These are phyloP conservation scores for Didymella arachidicola DNA, from an alignment of 2,329 filamentous ascomycete species.

Conservation along the genomic window DNA sequence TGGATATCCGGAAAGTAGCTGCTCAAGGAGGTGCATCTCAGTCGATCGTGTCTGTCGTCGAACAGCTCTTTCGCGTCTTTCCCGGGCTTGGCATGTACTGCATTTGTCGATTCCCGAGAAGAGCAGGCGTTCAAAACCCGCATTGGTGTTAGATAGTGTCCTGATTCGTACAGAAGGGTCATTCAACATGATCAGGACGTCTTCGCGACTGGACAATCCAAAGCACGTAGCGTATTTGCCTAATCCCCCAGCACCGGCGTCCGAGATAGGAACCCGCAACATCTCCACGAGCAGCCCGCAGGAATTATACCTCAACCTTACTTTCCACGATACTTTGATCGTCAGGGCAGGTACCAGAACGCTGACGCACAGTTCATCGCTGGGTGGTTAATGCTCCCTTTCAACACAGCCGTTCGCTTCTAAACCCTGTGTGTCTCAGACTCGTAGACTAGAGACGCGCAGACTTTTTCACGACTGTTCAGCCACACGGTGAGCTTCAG, in stretches of 20 bases:
- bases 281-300: not conserved
- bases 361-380: not conserved
- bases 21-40: not conserved
- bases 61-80: not conserved
- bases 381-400: constrained; percentile 4
- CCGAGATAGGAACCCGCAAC: constrained; percentile 10
- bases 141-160: not conserved
- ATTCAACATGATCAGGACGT: not conserved
- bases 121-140: not conserved
- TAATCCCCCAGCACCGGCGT: constrained; percentile 12
- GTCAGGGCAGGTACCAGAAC: constrained; percentile 8
- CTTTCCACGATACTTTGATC: not conserved
- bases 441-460: constrained; percentile 16
- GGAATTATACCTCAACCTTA: constrained; percentile 4
- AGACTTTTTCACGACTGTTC: constrained; percentile 23
- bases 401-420: constrained; percentile 25
- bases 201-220: not conserved
- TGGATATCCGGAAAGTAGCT: not conserved
- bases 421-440: constrained; percentile 41
- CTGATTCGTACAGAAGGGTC: too few relatives aligned
- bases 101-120: not conserved
- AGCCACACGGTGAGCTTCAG: constrained; percentile 36
- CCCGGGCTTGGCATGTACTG: not conserved
- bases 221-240: not conserved
- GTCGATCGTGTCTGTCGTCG: not conserved